Evolutionary conservation across 208 protist genomes (phyloP), one percentile per base, ranked within the genome.

Genomic region (Acanthamoeba royreba): DNA sequence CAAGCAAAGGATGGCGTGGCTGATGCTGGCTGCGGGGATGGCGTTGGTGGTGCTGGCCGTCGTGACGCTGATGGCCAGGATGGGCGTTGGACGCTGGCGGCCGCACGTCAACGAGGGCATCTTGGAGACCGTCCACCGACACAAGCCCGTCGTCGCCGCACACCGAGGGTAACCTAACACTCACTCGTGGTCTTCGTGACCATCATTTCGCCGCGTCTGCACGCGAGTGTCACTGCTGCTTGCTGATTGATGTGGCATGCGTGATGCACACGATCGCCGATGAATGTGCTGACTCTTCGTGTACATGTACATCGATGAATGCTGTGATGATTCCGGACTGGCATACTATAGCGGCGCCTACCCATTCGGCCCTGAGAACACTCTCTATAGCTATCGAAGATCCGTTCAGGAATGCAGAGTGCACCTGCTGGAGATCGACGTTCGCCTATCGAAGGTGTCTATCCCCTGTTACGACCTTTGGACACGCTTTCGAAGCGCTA

Each of bases 351-450:
- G 72, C 11, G 72, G 72, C 13, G 13, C 8, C 13, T 83, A 38
- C 22, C 72, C 72, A n/a, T 90, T 90, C 43, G 83, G 83, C 13
- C 83, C 83, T 35, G 83, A 90, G 49, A 90, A 90, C 83, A 90
- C 83, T 17, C 25, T 90, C 0, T 90, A 90, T 52, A 66, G 47
- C 49, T 90, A 69, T 19, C 52, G 47, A 1, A 45, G 83, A 5
- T 90, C 83, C 4, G 83, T 90, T 19, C 35, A 69, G 19, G 83
- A 90, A 52, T 61, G 47, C 25, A 19, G 49, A 69, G 47, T 42
- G 49, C 47, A 90, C 49, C 11, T 90, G 19, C 55, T 90, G 9
- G 83, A 90, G 49, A 69, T 90, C 19, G 83, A 90, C 55, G 83
- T 90, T 9, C 83, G 55, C 7, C 17, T 47, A 19, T 43, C 83